Evolutionary conservation across 177 flowering plant genomes (phyloP).

Genomic region (Vitis hybrid): DNA sequence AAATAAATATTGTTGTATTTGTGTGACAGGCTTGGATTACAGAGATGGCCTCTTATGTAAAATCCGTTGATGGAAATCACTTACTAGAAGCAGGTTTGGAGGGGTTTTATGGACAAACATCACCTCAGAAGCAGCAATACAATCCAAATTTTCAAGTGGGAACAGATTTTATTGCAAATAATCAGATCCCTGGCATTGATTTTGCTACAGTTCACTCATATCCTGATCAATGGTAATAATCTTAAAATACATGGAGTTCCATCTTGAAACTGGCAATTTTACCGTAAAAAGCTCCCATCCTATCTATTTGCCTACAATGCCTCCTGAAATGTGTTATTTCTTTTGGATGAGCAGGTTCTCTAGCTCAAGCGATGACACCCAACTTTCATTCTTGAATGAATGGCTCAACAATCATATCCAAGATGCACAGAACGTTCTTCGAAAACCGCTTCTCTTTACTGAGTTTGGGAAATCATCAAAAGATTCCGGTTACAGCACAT

Average conservation of each 20-base stretch:
- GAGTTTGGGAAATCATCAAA: conserved; percentile 76
- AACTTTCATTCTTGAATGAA: conserved; percentile 50
- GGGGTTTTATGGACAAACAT: conserved; percentile 73
- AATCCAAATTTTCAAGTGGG: conserved; percentile 62
- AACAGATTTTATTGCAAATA: conserved; percentile 78
- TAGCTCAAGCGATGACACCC: conserved; percentile 42
- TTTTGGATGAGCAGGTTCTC: conserved; percentile 42
- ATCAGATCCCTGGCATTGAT: conserved; percentile 65
- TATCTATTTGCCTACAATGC: neutral
- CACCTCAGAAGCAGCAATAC: conserved; percentile 40
- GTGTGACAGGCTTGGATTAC: conserved; percentile 63
- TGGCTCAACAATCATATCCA: conserved; percentile 67
- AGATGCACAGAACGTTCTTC: conserved; percentile 57
- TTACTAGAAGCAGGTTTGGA: conserved; percentile 76
- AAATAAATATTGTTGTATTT: conserved; percentile 1
- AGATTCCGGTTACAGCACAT: conserved; percentile 34
- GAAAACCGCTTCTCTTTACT: conserved; percentile 63
- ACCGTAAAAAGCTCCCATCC: no score
- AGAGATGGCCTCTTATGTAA: conserved; percentile 77
- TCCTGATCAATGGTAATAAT: conserved; percentile 75
- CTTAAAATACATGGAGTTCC: neutral
- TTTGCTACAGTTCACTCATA: conserved; percentile 86
- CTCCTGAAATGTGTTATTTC: neutral
- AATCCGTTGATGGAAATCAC: conserved; percentile 73
- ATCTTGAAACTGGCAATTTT: neutral